Percentiles rank a stretch among this genome's conserved stretches.
These are phyloP conservation scores for Esteya vermicola DNA, from an alignment of 2,329 filamentous ascomycete species.

Conservation along the genomic window DNA sequence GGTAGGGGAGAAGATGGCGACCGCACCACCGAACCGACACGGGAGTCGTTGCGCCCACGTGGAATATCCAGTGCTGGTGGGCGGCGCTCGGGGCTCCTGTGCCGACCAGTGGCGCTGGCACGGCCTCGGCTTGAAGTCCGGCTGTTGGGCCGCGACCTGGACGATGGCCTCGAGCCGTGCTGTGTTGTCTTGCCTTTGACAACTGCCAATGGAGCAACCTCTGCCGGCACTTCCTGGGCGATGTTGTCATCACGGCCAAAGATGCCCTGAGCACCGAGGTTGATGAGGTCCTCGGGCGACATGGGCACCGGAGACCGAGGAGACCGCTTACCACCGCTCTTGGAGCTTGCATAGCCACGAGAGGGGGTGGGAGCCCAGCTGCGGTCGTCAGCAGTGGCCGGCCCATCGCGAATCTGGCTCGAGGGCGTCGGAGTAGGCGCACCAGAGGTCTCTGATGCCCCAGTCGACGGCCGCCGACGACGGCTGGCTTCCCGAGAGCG, in stretches of 20 bases:
- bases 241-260: constrained; percentile 14
- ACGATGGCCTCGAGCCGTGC: constrained; percentile 18
- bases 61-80: constrained; percentile 27
- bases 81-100: constrained; percentile 29
- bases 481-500: constrained; percentile 27
- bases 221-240: constrained; percentile 2
- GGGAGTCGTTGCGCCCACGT: constrained; percentile 49
- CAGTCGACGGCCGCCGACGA: constrained; percentile 1
- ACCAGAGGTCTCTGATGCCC: constrained; percentile 4
- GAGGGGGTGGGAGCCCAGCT: constrained; percentile 51
- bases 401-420: constrained; percentile 41
- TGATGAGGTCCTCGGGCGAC: constrained; percentile 75
- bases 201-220: too few relatives aligned
- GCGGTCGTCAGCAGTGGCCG: constrained; percentile 46
- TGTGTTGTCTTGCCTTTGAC: too few relatives aligned
- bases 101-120: constrained; percentile 20
- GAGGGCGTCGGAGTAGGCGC: constrained; percentile 23
- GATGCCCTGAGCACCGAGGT: constrained; percentile 35
- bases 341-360: constrained; percentile 47
- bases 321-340: constrained; percentile 57
- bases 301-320: constrained; percentile 88
- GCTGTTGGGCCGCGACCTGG: constrained; percentile 22
- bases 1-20: constrained; percentile 75
- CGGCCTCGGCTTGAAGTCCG: constrained; percentile 34
- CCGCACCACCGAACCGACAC: constrained; percentile 41